phyloP scores from a whole-genome alignment of 2,329 filamentous ascomycete species.

The Ophiostoma triangulosporum region DNA sequence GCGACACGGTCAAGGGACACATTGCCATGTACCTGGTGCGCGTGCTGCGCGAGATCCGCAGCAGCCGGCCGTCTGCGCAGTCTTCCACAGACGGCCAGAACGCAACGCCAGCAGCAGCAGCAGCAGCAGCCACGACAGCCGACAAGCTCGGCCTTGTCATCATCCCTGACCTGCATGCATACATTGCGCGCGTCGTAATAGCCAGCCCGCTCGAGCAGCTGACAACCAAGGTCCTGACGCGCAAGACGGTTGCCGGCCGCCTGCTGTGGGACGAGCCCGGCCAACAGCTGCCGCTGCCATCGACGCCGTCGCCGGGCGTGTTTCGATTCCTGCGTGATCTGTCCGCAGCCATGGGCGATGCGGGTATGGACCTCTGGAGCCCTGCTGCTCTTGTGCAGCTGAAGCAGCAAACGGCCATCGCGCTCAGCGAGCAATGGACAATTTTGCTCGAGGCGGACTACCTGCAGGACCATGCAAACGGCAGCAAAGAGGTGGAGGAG shows the following conservation, averaged over 20 bases:
- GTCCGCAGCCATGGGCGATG: constrained; percentile 50
- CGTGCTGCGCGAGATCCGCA: constrained; percentile 59
- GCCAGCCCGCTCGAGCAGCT: constrained; percentile 36
- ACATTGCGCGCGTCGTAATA: constrained; percentile 42
- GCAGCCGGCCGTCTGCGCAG: constrained; percentile 38
- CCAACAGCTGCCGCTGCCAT: constrained; percentile 60
- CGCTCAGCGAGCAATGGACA: constrained; percentile 37
- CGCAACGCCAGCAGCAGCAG: constrained; percentile 15
- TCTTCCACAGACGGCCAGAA: no score
- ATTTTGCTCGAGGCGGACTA: constrained; percentile 24
- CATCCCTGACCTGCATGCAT: constrained; percentile 50
- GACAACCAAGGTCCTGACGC: constrained; percentile 25
- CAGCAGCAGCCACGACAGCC: neutral
- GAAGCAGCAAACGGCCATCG: constrained; percentile 41
- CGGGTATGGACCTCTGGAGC: constrained; percentile 74
- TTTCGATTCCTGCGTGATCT: constrained; percentile 61
- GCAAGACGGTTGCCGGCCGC: constrained; percentile 42
- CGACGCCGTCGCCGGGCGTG: constrained; percentile 60
- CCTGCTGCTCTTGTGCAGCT: constrained; percentile 48
- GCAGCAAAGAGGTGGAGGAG: neutral
- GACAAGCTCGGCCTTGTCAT: constrained; percentile 45
- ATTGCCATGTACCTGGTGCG: constrained; percentile 57
- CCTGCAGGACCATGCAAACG: constrained; percentile 5
- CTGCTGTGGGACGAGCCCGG: constrained; percentile 79
- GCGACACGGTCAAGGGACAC: constrained; percentile 33